Conservation (phyloP, 164 flowering plant species). For the Buxus sempervirens region DNA sequence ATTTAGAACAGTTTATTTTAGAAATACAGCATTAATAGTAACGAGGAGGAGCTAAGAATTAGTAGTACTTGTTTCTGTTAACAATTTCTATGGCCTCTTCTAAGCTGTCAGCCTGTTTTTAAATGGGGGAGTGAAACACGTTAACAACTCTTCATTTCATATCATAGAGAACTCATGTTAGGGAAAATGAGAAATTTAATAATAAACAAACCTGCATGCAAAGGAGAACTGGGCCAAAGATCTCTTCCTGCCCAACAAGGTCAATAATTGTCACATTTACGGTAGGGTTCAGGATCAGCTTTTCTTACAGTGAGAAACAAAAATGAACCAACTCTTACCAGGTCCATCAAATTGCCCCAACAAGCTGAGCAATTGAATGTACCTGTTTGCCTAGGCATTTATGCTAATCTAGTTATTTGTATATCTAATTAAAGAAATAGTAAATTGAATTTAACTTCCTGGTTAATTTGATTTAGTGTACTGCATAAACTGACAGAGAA, state of each 20-base stretch:
- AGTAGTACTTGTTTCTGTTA: conserved; percentile 46
- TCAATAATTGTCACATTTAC: conserved; percentile 12
- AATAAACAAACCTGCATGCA: conserved; percentile 55
- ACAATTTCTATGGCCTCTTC: conserved; percentile 60
- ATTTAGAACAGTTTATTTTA: not conserved
- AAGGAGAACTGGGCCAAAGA: conserved; percentile 71
- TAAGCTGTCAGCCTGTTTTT: conserved; percentile 46
- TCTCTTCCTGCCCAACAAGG: conserved; percentile 53
- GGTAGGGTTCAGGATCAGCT: conserved; percentile 8
- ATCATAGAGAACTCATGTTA: not conserved
- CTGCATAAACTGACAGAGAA: too few species aligned
- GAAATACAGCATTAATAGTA: not conserved
- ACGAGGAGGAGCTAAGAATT: not conserved
- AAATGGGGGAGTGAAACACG: conserved; percentile 8
- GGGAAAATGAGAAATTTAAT: not conserved
- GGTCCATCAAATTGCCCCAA: too few species aligned
- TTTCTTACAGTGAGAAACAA: conserved; percentile 13
- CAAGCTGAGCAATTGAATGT: too few species aligned
- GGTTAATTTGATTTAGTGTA: too few species aligned
- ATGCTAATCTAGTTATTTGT: too few species aligned
- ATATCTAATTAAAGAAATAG: too few species aligned
- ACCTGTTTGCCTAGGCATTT: too few species aligned
- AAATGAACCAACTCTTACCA: not conserved
- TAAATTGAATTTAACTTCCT: too few species aligned
- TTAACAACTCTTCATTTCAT: conserved; percentile 7